Conservation (phyloP, 352 stramenopile species). For the Globisporangium iwayamae region DNA sequence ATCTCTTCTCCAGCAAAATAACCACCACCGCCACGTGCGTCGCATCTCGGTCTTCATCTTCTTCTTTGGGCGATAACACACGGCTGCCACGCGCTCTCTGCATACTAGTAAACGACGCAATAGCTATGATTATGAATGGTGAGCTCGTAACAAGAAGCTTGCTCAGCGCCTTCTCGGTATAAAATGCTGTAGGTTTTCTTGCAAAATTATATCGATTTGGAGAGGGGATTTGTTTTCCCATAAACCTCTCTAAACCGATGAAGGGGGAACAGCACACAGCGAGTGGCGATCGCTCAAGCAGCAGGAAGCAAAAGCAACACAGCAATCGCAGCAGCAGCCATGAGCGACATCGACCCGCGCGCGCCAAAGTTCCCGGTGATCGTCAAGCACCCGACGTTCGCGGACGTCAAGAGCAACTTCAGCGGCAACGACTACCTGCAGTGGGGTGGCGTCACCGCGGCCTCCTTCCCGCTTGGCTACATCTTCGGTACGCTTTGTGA, state of each 20-base stretch:
- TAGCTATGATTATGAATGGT: too few relatives aligned
- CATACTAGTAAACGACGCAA: too few relatives aligned
- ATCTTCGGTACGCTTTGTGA: constrained; percentile 50
- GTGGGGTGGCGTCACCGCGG: constrained; percentile 50
- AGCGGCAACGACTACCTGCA: constrained; percentile 57
- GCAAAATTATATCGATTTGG: neutral
- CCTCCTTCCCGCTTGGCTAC: constrained; percentile 76
- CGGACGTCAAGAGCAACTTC: constrained; percentile 71
- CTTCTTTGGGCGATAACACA: too few relatives aligned
- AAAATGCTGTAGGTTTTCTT: neutral
- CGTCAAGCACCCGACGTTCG: constrained; percentile 75
- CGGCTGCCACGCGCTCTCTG: too few relatives aligned
- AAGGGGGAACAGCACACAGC: constrained; percentile 5
- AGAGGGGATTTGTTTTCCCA: neutral
- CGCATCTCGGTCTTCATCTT: too few relatives aligned
- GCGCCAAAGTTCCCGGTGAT: constrained; percentile 72
- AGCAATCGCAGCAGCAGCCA: constrained; percentile 15
- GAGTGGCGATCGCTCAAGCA: constrained; percentile 15
- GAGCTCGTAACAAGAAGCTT: too few relatives aligned
- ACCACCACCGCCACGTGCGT: too few relatives aligned
- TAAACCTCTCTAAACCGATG: neutral
- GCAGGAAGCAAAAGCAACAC: constrained; percentile 1
- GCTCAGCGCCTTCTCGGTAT: constrained; percentile 3
- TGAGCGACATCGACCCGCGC: constrained; percentile 63
- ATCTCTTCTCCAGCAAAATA: too few relatives aligned